Evolutionary conservation across 1,139 yeast species (phyloP).

Genomic region (Wickerhamomyces sp.): DNA sequence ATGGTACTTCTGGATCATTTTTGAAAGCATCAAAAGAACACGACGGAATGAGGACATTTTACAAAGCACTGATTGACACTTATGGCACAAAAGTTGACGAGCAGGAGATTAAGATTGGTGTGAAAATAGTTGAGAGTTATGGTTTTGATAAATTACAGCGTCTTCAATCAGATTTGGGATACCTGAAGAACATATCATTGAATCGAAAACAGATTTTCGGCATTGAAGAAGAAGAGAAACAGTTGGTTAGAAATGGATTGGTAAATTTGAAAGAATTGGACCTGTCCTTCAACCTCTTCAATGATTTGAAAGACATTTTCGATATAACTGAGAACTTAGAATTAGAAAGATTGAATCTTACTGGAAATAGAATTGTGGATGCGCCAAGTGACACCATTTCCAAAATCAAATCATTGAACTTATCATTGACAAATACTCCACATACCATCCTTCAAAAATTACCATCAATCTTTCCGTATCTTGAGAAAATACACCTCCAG

Average conservation of each 20-base stretch:
- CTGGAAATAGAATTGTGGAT: slow-evolving; percentile 52
- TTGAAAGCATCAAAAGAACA: slow-evolving; percentile 42
- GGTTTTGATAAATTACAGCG: slow-evolving; percentile 58
- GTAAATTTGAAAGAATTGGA: slow-evolving; percentile 42
- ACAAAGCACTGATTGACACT: slow-evolving; percentile 43
- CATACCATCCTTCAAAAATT: slow-evolving; percentile 26
- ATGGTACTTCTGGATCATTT: slow-evolving; percentile 55
- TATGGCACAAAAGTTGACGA: slow-evolving; percentile 35
- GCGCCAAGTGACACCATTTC: slow-evolving; percentile 2
- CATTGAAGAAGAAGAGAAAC: slow-evolving; percentile 7
- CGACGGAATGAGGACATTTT: slow-evolving; percentile 31
- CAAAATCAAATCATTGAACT: slow-evolving; percentile 25
- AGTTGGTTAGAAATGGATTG: slow-evolving; percentile 3
- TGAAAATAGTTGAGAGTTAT: slow-evolving; percentile 51
- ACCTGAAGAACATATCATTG: slow-evolving; percentile 46
- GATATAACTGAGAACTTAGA: slow-evolving; percentile 31
- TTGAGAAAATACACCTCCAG: slow-evolving; percentile 41
- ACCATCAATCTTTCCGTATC: slow-evolving; percentile 36
- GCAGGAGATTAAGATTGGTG: slow-evolving; percentile 35
- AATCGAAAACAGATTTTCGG: slow-evolving; percentile 33
- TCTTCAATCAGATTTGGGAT: slow-evolving; percentile 41
- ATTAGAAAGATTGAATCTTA: slow-evolving; percentile 44
- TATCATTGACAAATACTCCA: slow-evolving; percentile 25
- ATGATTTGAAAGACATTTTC: slow-evolving; percentile 35
- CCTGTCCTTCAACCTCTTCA: slow-evolving; percentile 56